These are phyloP conservation scores for Trichoderma sp. DNA, from an alignment of 2,329 filamentous ascomycete genomes.

Conservation along the genomic window DNA sequence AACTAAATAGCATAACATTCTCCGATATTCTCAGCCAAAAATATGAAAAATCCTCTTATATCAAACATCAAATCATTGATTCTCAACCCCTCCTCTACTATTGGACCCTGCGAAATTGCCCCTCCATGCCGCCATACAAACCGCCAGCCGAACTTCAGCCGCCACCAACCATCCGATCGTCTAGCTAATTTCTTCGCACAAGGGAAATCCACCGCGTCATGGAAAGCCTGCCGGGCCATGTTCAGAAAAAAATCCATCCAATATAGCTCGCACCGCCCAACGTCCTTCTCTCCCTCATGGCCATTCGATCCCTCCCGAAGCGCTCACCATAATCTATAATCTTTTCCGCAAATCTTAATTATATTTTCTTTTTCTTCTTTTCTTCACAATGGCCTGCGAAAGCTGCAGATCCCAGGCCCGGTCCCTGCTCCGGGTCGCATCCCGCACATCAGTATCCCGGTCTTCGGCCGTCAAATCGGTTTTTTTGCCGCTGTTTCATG, in stretches of 20 bases:
- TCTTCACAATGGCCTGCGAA: conserved; percentile 49
- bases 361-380: conserved; percentile 2
- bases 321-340: not conserved
- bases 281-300: not conserved
- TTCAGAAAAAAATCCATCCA: conserved; percentile 1
- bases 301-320: not conserved
- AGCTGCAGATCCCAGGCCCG: conserved; percentile 49
- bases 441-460: conserved; percentile 34
- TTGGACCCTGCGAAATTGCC: not conserved
- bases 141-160: conserved; percentile 23
- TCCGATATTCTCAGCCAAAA: not conserved
- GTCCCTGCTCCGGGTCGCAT: conserved; percentile 39
- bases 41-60: not conserved
- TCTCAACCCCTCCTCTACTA: not conserved
- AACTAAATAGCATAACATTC: not conserved
- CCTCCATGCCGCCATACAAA: not conserved
- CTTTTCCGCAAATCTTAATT: not conserved
- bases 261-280: not conserved
- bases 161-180: not conserved
- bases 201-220: conserved; percentile 22
- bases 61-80: not conserved
- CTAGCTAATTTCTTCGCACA: conserved; percentile 15
- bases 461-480: conserved; percentile 29
- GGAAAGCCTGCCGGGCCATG: not conserved
- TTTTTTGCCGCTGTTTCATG: conserved; percentile 26